These are phyloP conservation scores for Solanum pimpinellifolium DNA, from an alignment of 257 asterid species.

Conservation along the genomic window DNA sequence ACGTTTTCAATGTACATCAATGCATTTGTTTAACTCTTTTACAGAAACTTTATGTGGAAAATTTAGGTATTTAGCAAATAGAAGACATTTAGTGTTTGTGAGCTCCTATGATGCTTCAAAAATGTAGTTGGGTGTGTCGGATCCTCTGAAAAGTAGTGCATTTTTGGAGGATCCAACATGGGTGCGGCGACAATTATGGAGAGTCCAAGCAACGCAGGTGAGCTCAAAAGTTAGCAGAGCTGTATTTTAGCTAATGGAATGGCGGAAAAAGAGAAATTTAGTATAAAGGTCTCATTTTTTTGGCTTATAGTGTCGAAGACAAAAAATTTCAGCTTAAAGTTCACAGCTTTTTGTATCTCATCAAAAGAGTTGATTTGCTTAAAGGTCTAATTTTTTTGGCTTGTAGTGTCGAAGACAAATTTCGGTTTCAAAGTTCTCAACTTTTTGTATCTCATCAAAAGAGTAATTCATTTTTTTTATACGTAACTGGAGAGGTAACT, in stretches of 20 bases:
- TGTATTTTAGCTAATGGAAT: neutral
- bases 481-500: neutral
- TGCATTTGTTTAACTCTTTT: too few species aligned
- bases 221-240: neutral
- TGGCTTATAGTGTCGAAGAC: neutral
- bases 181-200: neutral
- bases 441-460: neutral
- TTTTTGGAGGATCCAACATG: neutral
- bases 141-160: neutral
- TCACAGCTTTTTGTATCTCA: neutral
- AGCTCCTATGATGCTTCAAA: neutral
- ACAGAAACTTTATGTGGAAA: neutral
- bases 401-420: neutral
- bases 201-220: neutral
- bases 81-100: neutral
- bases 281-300: neutral
- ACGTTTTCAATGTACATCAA: too few species aligned
- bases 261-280: neutral
- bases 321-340: neutral
- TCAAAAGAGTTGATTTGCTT: neutral
- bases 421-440: neutral
- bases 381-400: neutral
- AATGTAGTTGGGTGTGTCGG: neutral
- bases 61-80: neutral
- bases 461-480: neutral